Conservation (phyloP, 2,329 filamentous ascomycete species). For the Mycosphaerella sp. region DNA sequence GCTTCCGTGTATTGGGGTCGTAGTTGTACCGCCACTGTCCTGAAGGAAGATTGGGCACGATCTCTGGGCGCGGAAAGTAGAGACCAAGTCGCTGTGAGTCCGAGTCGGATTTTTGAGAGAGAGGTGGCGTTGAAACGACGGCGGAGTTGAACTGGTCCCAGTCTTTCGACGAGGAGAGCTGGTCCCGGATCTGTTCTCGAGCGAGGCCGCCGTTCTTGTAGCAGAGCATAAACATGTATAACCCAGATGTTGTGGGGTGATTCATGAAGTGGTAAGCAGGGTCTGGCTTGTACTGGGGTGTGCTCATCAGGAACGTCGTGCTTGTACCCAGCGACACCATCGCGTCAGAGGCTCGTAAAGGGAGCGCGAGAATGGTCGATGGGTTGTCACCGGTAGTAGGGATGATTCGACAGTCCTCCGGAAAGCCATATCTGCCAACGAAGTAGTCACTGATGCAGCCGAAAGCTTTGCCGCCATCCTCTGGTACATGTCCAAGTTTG, state of each 20-base stretch:
- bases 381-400: constrained; percentile 96
- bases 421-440: constrained; percentile 70
- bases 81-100: constrained; percentile 72
- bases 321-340: constrained; percentile 94
- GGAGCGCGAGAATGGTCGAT: constrained; percentile 85
- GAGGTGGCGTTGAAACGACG: constrained; percentile 60
- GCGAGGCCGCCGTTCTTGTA: constrained; percentile 98
- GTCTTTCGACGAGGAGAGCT: constrained; percentile 55
- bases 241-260: constrained; percentile 79
- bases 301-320: constrained; percentile 97
- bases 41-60: constrained; percentile 81
- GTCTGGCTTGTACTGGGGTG: constrained; percentile 81
- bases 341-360: constrained; percentile 78
- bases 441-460: constrained; percentile 76
- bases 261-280: constrained; percentile 97
- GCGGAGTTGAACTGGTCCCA: constrained; percentile 79
- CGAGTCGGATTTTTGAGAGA: constrained; percentile 53
- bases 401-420: constrained; percentile 64
- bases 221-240: constrained; percentile 99
- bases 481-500: constrained; percentile 74
- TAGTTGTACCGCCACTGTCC: constrained; percentile 82
- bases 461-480: constrained; percentile 73
- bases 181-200: constrained; percentile 80
- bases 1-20: constrained; percentile 41
- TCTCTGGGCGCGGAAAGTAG: constrained; percentile 94